A percentile compares a stretch with the other conserved stretches of the same genome.
phyloP scores from a whole-genome alignment of 495 filamentous ascomycete genomes.

The Neurospora sp. region DNA sequence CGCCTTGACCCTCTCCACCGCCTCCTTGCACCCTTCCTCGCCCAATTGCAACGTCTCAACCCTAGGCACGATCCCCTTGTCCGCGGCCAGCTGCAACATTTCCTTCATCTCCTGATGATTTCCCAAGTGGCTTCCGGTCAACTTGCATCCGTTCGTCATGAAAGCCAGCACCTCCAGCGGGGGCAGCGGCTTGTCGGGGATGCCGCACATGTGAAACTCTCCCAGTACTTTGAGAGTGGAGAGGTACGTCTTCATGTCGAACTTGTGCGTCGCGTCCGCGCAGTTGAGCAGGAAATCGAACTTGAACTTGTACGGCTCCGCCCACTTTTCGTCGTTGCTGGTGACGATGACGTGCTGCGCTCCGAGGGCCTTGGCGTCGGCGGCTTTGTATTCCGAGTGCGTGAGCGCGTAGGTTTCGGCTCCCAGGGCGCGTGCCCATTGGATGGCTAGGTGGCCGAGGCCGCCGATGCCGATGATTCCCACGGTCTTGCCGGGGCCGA shows the following conservation, averaged over 20 bases:
- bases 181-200: slow-evolving; percentile 58
- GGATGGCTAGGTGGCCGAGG: slow-evolving; percentile 55
- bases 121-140: slow-evolving; percentile 62
- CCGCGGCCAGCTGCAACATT: slow-evolving; percentile 67
- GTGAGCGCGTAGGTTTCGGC: slow-evolving; percentile 61
- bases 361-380: slow-evolving; percentile 51
- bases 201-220: slow-evolving; percentile 62
- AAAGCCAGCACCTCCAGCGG: slow-evolving; percentile 53
- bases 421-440: slow-evolving; percentile 55
- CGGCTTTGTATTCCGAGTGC: slow-evolving; percentile 47
- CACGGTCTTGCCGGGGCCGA: slow-evolving; percentile 59
- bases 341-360: slow-evolving; percentile 54
- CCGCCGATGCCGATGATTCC: slow-evolving; percentile 65
- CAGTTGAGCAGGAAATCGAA: slow-evolving; percentile 71
- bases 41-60: slow-evolving; percentile 62
- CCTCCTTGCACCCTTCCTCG: slow-evolving; percentile 62
- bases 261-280: slow-evolving; percentile 57
- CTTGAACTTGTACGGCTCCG: slow-evolving; percentile 40
- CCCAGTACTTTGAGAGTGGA: slow-evolving; percentile 60
- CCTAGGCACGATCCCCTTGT: slow-evolving; percentile 62
- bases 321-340: slow-evolving; percentile 58
- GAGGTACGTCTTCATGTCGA: slow-evolving; percentile 55
- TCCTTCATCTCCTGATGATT: slow-evolving; percentile 58
- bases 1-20: slow-evolving; percentile 55
- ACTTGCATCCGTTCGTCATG: slow-evolving; percentile 50